These are phyloP conservation scores for Suhomyces xylopsoci DNA, from an alignment of 805 yeast genomes.

Conservation along the genomic window DNA sequence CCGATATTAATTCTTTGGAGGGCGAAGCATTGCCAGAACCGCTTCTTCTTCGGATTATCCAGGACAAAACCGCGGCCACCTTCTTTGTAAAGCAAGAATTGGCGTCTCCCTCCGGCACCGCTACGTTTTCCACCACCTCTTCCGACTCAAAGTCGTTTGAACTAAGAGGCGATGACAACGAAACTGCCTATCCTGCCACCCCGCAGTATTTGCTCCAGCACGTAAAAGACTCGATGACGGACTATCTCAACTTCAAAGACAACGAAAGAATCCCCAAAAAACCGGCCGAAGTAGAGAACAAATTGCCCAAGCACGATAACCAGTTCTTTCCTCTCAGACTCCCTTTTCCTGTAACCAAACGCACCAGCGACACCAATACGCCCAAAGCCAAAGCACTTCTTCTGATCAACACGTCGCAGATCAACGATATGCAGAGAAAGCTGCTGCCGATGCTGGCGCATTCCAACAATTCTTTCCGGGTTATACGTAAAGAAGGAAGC, in stretches of 20 bases:
- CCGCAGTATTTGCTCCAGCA: conserved; percentile 62
- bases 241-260: conserved; percentile 59
- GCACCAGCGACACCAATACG: neutral
- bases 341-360: conserved; percentile 12
- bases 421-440: neutral
- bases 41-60: conserved; percentile 35
- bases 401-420: conserved; percentile 14
- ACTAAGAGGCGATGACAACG: conserved; percentile 38
- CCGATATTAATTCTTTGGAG: conserved; percentile 62
- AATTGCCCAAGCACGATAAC: neutral
- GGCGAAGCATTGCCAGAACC: conserved; percentile 58
- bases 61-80: conserved; percentile 30
- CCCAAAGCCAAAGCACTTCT: conserved; percentile 7
- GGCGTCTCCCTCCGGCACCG: conserved; percentile 28
- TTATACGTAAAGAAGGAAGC: conserved; percentile 59
- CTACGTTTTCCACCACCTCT: conserved; percentile 46
- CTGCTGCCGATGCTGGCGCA: conserved; percentile 1
- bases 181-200: conserved; percentile 55
- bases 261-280: neutral
- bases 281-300: neutral
- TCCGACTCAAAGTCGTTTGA: conserved; percentile 57
- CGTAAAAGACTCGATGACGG: conserved; percentile 39
- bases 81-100: conserved; percentile 33
- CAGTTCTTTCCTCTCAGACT: conserved; percentile 14
- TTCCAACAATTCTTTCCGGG: conserved; percentile 52